These are phyloP conservation scores for Parascedosporium putredinis DNA, from an alignment of 2,329 filamentous ascomycete genomes.

Conservation along the genomic window DNA sequence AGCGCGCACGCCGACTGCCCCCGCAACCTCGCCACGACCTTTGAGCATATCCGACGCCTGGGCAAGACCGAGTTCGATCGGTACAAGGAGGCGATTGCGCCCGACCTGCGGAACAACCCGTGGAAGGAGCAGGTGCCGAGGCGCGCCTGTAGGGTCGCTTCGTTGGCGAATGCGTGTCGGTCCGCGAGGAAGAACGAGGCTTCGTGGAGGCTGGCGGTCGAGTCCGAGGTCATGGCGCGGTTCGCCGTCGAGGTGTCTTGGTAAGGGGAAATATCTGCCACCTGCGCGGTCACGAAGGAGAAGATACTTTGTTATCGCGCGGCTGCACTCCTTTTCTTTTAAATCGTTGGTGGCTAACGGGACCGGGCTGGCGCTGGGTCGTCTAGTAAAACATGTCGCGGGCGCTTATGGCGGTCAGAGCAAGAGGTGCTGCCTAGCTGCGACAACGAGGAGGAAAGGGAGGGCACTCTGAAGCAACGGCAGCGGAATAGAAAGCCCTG, in stretches of 20 bases:
- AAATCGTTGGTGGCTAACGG: too few relatives aligned
- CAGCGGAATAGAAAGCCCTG: not conserved
- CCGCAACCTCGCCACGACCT: not conserved
- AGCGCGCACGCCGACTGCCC: not conserved
- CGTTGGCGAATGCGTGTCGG: not conserved
- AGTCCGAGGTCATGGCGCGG: not conserved
- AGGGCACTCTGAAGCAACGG: not conserved
- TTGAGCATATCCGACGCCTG: not conserved
- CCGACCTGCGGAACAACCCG: not conserved
- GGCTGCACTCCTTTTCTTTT: too few relatives aligned
- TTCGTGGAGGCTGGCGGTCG: not conserved
- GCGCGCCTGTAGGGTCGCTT: not conserved
- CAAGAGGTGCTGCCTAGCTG: not conserved
- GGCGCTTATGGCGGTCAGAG: conserved; percentile 1
- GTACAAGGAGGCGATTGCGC: not conserved
- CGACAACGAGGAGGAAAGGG: not conserved
- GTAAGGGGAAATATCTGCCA: too few relatives aligned
- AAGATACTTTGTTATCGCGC: not conserved
- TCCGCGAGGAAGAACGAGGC: conserved; percentile 1
- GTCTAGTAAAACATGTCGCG: conserved; percentile 2
- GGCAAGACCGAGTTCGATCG: not conserved
- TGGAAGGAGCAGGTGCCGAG: not conserved
- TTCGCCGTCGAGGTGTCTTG: conserved; percentile 4
- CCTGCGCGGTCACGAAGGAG: not conserved
- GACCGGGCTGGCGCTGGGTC: too few relatives aligned